These are phyloP conservation scores for Striga asiatica DNA, from an alignment of 257 asterid genomes.

Conservation along the genomic window DNA sequence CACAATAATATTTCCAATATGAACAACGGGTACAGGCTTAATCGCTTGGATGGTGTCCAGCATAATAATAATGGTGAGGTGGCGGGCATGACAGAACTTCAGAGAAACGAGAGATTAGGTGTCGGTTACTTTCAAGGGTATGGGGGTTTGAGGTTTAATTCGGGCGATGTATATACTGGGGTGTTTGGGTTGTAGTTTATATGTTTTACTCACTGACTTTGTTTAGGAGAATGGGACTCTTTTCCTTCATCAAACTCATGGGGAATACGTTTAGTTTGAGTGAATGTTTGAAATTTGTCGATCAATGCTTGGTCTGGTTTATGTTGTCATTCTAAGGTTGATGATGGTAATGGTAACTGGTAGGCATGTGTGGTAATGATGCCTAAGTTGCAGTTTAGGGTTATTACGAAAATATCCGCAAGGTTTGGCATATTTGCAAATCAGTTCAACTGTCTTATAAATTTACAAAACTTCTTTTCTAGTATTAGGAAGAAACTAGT, in stretches of 20 bases:
- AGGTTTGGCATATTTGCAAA: too few species aligned
- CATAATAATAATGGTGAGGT: conserved; percentile 32
- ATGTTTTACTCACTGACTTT: not conserved
- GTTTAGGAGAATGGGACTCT: conserved; percentile 13
- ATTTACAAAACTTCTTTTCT: too few species aligned
- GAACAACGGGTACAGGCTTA: conserved; percentile 31
- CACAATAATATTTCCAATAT: conserved; percentile 28
- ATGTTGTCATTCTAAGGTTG: too few species aligned
- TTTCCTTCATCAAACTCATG: conserved; percentile 14
- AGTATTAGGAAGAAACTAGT: too few species aligned
- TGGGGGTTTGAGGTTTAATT: conserved; percentile 50
- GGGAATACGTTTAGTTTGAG: conserved; percentile 20
- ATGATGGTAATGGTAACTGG: too few species aligned
- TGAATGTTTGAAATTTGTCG: conserved; percentile 12
- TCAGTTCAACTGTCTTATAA: too few species aligned
- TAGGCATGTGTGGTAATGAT: too few species aligned
- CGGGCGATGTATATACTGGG: conserved; percentile 60
- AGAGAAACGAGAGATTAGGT: conserved; percentile 55
- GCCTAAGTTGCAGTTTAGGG: too few species aligned
- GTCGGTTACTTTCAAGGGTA: conserved; percentile 45
- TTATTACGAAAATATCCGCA: too few species aligned
- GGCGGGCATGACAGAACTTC: conserved; percentile 25
- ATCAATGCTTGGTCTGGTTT: too few species aligned
- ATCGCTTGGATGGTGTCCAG: conserved; percentile 32
- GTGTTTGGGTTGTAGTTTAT: conserved; percentile 48